Evolutionary conservation across 768 basidiomycete genomes (phyloP).

Genomic region (Clitopilus passeckerianus): DNA sequence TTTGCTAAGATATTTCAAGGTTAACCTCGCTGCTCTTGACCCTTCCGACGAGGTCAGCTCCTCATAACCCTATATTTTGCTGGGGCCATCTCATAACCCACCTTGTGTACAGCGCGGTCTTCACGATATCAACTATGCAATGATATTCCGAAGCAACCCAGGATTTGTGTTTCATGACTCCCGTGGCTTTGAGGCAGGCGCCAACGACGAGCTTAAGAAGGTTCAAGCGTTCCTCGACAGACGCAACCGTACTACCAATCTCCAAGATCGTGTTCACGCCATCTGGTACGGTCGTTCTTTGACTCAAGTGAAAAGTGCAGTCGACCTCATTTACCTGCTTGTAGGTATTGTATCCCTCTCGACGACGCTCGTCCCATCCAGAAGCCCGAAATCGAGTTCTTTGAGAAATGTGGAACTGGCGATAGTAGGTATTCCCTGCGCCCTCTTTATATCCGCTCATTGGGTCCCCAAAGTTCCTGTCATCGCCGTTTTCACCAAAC

Average conservation of each 20-base stretch:
- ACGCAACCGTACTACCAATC: background rate
- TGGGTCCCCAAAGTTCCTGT: constrained; percentile 6
- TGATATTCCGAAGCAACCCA: background rate
- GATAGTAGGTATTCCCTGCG: constrained; percentile 1
- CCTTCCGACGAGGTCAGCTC: background rate
- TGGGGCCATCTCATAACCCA: background rate
- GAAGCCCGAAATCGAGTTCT: constrained; percentile 7
- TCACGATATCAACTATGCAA: constrained; percentile 6
- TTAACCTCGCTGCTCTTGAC: background rate
- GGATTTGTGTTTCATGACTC: constrained; percentile 15
- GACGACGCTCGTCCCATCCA: constrained; percentile 7
- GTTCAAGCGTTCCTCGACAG: constrained; percentile 7
- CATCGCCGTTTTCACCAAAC: constrained; percentile 10
- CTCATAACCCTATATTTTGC: too few relatives aligned
- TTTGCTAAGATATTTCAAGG: background rate
- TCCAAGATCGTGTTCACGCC: constrained; percentile 10
- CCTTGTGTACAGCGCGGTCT: constrained; percentile 4
- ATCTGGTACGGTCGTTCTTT: constrained; percentile 6
- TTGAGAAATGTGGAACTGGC: constrained; percentile 9
- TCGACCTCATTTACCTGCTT: background rate
- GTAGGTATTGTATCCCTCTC: constrained; percentile 11
- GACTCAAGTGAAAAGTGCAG: too few relatives aligned
- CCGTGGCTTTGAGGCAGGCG: constrained; percentile 14
- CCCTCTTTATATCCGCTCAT: background rate
- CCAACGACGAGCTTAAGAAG: constrained; percentile 1